Evolutionary conservation across 768 basidiomycete species (phyloP), one percentile per base, ranked within the genome.

Genomic region (Pulveroboletus ravenelii): DNA sequence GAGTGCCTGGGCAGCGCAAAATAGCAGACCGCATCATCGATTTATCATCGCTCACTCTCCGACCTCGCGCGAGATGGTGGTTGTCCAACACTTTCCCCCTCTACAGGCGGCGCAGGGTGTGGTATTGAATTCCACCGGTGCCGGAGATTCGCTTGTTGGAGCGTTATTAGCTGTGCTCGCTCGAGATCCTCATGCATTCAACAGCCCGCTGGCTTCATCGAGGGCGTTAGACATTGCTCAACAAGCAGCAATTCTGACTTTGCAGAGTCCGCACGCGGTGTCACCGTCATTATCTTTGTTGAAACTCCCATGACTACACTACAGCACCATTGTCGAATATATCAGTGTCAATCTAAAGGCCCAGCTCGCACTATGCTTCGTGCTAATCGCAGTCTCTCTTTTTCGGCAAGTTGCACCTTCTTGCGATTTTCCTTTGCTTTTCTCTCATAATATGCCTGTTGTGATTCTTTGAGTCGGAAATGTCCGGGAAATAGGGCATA

Each of bases 131-230:
- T 89, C 91, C 9, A 97, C 94, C 0, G 95, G 95, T 1, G 93
- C 90, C 1, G 94, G 94, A 0, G 94, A 97, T 69, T 85, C 89
- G 3, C 78, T 96, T 23, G 93, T 89, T 1, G 94, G 93, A 6
- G 81, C 86, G 1, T 62, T 96, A 29, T 67, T 94, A n/a, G 86
- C 91, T 6, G 72, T 73, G 9, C 67, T 93, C n/a, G 69, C 73
- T 12, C 65, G 73, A 6, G 58, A 68, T 25, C 76, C 74, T 10
- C 57, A 64, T 20, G 62, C 71, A 5, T 79, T 87, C 51, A 66
- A 71, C n/a, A 67, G 73, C 48, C 80, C 78, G 12, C 50, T 52
- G 4, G 58, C 69, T 2, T 58, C 90, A 49, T 72, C 72, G 1
- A 56, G 62, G 15, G 64, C 75, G 4, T 71, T 92, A 13, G 66